These are phyloP conservation scores for Mycogone perniciosa DNA, from an alignment of 2,329 filamentous ascomycete genomes.

Conservation along the genomic window DNA sequence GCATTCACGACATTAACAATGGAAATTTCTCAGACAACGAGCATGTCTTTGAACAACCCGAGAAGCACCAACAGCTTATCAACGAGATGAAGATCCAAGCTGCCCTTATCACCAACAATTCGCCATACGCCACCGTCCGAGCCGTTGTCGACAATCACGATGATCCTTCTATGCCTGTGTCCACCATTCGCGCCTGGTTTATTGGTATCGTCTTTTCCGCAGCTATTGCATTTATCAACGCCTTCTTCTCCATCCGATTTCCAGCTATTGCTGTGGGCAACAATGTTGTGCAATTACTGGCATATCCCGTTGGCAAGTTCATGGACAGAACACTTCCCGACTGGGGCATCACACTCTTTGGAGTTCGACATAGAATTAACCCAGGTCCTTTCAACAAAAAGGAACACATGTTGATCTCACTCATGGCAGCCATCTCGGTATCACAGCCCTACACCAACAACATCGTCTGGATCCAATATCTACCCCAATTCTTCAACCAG, in stretches of 20 bases:
- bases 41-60: conserved; percentile 28
- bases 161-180: conserved; percentile 39
- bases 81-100: conserved; percentile 46
- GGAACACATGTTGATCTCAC: conserved; percentile 50
- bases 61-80: conserved; percentile 34
- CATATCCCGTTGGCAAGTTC: conserved; percentile 42
- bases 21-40: conserved; percentile 22
- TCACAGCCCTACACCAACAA: conserved; percentile 43
- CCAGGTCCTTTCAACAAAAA: conserved; percentile 49
- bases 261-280: conserved; percentile 43
- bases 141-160: conserved; percentile 51
- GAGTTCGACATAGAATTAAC: conserved; percentile 37
- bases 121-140: conserved; percentile 49
- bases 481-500: conserved; percentile 46
- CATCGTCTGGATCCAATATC: conserved; percentile 43
- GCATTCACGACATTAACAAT: neutral
- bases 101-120: conserved; percentile 46
- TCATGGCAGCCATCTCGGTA: conserved; percentile 48
- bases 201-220: conserved; percentile 43
- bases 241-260: conserved; percentile 49
- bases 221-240: conserved; percentile 42
- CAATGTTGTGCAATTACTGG: conserved; percentile 49
- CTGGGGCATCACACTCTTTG: conserved; percentile 35
- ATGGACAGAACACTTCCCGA: conserved; percentile 41
- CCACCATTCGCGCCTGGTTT: conserved; percentile 46